These are phyloP conservation scores for Chenopodium suecicum DNA, from an alignment of 148 eudicot species.

Conservation along the genomic window DNA sequence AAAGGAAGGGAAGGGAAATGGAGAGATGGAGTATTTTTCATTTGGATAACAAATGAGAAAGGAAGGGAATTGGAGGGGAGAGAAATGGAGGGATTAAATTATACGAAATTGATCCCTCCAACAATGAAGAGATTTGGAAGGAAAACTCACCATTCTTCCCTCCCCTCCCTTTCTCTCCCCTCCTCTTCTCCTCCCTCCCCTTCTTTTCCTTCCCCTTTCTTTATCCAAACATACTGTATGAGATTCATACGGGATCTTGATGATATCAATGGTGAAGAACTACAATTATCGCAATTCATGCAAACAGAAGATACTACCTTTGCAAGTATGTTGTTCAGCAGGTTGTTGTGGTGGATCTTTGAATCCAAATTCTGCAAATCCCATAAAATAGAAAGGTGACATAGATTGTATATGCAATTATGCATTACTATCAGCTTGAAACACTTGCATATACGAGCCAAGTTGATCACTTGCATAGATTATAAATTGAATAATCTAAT, in stretches of 20 bases:
- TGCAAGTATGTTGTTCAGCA: slow-evolving; percentile 88
- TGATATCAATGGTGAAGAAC: not conserved
- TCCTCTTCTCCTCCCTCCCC: too few species aligned
- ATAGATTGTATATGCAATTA: not conserved
- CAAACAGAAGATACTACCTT: slow-evolving; percentile 47
- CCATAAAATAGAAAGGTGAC: slow-evolving; percentile 10
- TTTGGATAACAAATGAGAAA: too few species aligned
- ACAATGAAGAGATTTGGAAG: too few species aligned
- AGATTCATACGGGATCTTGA: not conserved
- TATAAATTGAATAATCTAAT: not conserved
- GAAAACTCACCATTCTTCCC: too few species aligned
- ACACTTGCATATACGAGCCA: not conserved
- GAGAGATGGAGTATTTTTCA: too few species aligned
- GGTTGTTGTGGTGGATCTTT: slow-evolving; percentile 89
- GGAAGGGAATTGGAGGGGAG: too few species aligned
- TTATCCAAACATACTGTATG: too few species aligned
- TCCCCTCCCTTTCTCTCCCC: too few species aligned
- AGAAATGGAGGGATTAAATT: too few species aligned
- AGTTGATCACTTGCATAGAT: not conserved
- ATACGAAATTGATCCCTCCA: too few species aligned
- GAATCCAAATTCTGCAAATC: slow-evolving; percentile 78
- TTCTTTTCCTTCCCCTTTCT: too few species aligned
- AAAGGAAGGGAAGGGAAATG: too few species aligned
- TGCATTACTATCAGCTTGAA: not conserved
- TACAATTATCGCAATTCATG: not conserved